Evolutionary conservation across 176 grass and related monocot species (phyloP).

Genomic region (Juncus effusus): DNA sequence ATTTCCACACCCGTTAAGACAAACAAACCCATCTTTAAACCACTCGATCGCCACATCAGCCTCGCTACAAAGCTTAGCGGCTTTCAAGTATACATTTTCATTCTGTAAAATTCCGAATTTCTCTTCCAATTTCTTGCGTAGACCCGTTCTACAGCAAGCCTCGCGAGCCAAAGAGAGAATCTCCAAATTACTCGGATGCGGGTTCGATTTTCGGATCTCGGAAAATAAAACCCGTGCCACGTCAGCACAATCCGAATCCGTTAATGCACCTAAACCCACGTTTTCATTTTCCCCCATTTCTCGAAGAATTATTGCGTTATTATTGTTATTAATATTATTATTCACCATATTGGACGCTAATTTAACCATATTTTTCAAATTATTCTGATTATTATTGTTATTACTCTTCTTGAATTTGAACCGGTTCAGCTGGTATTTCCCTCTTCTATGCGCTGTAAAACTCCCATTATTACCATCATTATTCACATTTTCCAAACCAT

Average conservation of each 20-base stretch:
- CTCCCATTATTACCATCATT: slow-evolving; percentile 49
- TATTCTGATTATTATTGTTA: slow-evolving; percentile 51
- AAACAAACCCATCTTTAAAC: slow-evolving; percentile 81
- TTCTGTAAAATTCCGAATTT: slow-evolving; percentile 69
- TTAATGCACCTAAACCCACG: slow-evolving; percentile 47
- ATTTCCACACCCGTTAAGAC: slow-evolving; percentile 75
- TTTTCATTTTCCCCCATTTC: slow-evolving; percentile 47
- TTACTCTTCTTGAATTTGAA: slow-evolving; percentile 44
- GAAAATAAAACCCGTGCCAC: slow-evolving; percentile 71
- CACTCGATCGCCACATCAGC: slow-evolving; percentile 76
- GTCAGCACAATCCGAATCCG: slow-evolving; percentile 61
- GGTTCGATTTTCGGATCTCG: slow-evolving; percentile 76
- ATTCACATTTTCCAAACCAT: slow-evolving; percentile 63
- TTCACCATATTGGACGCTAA: slow-evolving; percentile 21
- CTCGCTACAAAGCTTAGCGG: slow-evolving; percentile 92
- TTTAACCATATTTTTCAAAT: slow-evolving; percentile 44
- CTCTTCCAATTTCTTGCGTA: slow-evolving; percentile 60
- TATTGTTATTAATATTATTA: slow-evolving; percentile 28
- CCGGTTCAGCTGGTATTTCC: slow-evolving; percentile 77
- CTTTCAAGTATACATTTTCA: slow-evolving; percentile 79
- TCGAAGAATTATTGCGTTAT: slow-evolving; percentile 30
- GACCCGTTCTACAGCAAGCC: slow-evolving; percentile 72
- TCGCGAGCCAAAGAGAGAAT: slow-evolving; percentile 73
- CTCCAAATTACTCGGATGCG: slow-evolving; percentile 77
- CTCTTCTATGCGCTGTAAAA: slow-evolving; percentile 47